phyloP scores from a whole-genome alignment of 2,329 filamentous ascomycete species.

The Ceratocystis colombiana region DNA sequence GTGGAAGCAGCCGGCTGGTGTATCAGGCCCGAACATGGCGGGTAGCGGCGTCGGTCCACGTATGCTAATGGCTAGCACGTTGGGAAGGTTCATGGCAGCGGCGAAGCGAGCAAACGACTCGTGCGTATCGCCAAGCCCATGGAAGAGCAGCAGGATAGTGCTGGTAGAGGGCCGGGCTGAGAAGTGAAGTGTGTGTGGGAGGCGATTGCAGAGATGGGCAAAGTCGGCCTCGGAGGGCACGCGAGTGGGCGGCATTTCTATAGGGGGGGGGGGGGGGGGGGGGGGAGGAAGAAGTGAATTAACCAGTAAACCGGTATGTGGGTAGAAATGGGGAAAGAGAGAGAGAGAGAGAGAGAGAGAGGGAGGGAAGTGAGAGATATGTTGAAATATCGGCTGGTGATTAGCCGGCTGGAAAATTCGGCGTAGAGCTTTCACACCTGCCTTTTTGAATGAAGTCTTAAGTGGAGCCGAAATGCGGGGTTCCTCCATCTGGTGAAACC shows the following conservation, averaged over 20 bases:
- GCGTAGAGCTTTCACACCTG: background rate
- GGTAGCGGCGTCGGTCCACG: conserved; percentile 61
- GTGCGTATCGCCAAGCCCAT: conserved; percentile 72
- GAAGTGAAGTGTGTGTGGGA: conserved; percentile 41
- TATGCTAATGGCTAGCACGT: conserved; percentile 64
- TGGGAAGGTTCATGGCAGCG: conserved; percentile 58
- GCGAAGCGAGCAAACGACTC: conserved; percentile 59
- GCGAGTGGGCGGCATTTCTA: conserved; percentile 30
- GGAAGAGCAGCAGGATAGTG: conserved; percentile 69
- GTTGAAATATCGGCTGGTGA: background rate
- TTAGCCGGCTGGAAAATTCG: background rate
- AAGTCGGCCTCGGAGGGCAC: conserved; percentile 46
- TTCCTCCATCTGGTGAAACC: background rate
- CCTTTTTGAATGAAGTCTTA: conserved; percentile 16
- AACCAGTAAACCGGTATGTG: background rate
- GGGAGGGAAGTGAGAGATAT: no score
- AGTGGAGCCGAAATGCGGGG: conserved; percentile 16
- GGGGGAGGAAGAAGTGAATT: background rate
- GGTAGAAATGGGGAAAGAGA: background rate
- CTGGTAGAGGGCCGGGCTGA: conserved; percentile 52
- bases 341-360: no score
- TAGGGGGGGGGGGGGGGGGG: conserved; percentile 24
- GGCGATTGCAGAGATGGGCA: conserved; percentile 34
- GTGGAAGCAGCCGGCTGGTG: conserved; percentile 39
- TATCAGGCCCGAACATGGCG: conserved; percentile 48